Base-by-base conservation (phyloP, 768 basidiomycete species). In the Mycena galericulata region DNA sequence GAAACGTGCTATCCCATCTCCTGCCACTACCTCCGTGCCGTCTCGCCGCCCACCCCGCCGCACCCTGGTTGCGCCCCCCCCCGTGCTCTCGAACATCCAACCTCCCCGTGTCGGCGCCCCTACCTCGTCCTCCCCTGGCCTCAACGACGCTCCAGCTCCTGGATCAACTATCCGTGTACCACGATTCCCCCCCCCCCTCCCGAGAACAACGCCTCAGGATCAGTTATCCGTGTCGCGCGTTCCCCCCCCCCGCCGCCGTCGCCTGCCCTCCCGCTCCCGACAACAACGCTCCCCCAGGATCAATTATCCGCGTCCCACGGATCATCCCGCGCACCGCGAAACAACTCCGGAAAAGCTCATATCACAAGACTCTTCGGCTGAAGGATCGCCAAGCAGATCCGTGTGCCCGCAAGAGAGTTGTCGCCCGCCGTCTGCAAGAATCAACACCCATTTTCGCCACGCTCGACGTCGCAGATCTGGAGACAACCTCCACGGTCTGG, bases 401-500 rank as follows among this genome's bases (percentile, higher is more conserved):
- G 26, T 7, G 6, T 4, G 26, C 24, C 10, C 32, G 41, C n/a
- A 29, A 29, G 6, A 17, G 30, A 14, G 26, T 58, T 1, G 43
- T 46, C 10, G 27, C 8, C 2, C 57, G 43, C 4, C 57, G 43
- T 11, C 8, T 46, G 2, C 57, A 58, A 46, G 4, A 58, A 34
- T 58, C 57, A 20, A 34, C 43, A 15, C 57, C 57, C 15, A 45
- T 58, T 14, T 58, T 58, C 29, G 36, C 57, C 18, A 2, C 26
- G 11, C 17, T 58, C 7, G 57, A 58, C 29, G 12, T 46, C 45
- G 15, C 6, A n/a, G 58, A 59, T 20, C 58, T 59, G 45, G 29
- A 46, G n/a, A 30, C 27, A 18, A 47, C 58, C n/a, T 34, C 58
- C 58, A 59, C 45, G 5, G 27, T 17, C 30, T 59, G 58, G 58